phyloP scores from a whole-genome alignment of 2,329 filamentous ascomycete genomes.

The Fusarium caatingaense region DNA sequence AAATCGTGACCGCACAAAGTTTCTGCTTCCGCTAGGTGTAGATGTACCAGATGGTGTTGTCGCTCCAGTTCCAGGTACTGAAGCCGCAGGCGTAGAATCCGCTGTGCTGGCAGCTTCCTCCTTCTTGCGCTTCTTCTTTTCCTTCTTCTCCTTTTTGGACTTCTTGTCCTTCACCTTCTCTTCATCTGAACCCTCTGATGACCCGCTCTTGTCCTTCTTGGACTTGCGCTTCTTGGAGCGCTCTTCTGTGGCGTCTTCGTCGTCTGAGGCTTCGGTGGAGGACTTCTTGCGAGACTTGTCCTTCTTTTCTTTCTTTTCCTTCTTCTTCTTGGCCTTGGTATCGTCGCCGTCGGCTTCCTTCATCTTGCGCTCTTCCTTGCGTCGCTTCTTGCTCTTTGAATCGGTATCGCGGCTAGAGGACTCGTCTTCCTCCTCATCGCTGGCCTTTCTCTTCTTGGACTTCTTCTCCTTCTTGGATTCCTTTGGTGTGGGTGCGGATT shows the following conservation, averaged over 20 bases:
- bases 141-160: conserved; percentile 57
- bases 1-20: conserved; percentile 81
- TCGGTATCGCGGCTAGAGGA: conserved; percentile 47
- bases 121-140: conserved; percentile 63
- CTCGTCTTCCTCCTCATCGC: conserved; percentile 50
- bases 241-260: conserved; percentile 44
- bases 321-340: conserved; percentile 46
- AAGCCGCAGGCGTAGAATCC: conserved; percentile 44
- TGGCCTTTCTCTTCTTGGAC: conserved; percentile 62
- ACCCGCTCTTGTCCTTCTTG: conserved; percentile 46
- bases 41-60: conserved; percentile 58
- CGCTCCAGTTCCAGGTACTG: conserved; percentile 52
- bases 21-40: conserved; percentile 67
- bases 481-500: conserved; percentile 39
- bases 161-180: conserved; percentile 50
- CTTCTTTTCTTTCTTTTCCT: conserved; percentile 57
- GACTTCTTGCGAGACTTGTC: conserved; percentile 50
- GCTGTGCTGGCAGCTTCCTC: conserved; percentile 44
- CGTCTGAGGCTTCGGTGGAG: conserved; percentile 35
- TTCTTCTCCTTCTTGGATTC: conserved; percentile 58
- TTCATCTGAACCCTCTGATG: conserved; percentile 45
- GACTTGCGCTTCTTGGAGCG: conserved; percentile 52
- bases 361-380: conserved; percentile 52
- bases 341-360: conserved; percentile 46
- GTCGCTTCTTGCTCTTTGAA: conserved; percentile 53